Percentiles rank a stretch among this genome's conserved stretches.
Evolutionary conservation across 306 rosid species (phyloP).

Genomic region (Boehmeria nivea): DNA sequence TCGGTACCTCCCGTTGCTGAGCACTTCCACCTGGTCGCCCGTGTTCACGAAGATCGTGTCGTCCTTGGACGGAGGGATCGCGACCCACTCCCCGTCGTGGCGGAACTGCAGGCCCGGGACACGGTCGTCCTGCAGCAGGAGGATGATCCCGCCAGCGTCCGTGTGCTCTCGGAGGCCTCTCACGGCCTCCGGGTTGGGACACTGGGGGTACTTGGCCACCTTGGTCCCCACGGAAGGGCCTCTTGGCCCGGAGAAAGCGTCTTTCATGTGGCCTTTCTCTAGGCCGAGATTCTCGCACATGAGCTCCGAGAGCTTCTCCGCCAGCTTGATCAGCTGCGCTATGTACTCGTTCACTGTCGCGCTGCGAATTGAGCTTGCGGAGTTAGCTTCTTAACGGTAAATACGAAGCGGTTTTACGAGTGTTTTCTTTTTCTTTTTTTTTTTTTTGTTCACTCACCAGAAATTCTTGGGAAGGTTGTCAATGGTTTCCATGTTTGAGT

Average conservation of each 20-base stretch:
- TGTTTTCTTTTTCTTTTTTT: not conserved
- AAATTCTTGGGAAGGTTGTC: slow-evolving; percentile 49
- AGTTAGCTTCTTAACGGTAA: too few relatives aligned
- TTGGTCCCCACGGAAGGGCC: slow-evolving; percentile 78
- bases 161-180: slow-evolving; percentile 89
- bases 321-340: slow-evolving; percentile 43
- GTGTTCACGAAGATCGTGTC: slow-evolving; percentile 76
- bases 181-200: slow-evolving; percentile 56
- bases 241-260: slow-evolving; percentile 48
- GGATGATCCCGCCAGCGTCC: slow-evolving; percentile 90
- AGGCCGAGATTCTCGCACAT: slow-evolving; percentile 77
- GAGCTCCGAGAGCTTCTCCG: slow-evolving; percentile 61
- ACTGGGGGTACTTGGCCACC: slow-evolving; percentile 78
- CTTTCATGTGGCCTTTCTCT: slow-evolving; percentile 42
- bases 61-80: slow-evolving; percentile 80
- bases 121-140: slow-evolving; percentile 82
- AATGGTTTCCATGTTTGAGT: slow-evolving; percentile 48
- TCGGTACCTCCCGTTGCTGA: slow-evolving; percentile 59
- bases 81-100: slow-evolving; percentile 71
- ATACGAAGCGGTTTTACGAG: not conserved
- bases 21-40: slow-evolving; percentile 77
- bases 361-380: slow-evolving; percentile 36
- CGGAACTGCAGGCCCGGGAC: slow-evolving; percentile 74
- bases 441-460: slow-evolving; percentile 37
- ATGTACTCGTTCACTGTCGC: slow-evolving; percentile 63